Evolutionary conservation across 73 alveolate genomes (phyloP).

Genomic region (Loxodes magnus): DNA sequence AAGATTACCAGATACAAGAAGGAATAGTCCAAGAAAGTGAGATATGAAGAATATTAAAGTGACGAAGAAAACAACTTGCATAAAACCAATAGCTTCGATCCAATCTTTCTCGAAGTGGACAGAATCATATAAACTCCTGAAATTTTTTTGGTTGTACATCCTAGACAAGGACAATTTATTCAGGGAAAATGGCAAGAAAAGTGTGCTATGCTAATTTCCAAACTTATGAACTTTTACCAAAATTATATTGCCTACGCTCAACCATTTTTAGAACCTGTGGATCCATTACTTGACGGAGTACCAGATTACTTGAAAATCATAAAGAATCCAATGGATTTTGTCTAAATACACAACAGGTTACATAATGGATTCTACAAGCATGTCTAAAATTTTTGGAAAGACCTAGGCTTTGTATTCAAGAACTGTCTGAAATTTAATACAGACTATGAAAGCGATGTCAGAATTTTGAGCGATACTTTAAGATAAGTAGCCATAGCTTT

Average conservation of each 20-base stretch:
- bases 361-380: background rate
- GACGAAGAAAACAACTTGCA: too few relatives aligned
- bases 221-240: slow-evolving; percentile 38
- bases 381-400: slow-evolving; percentile 10
- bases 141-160: slow-evolving; percentile 72
- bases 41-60: too few relatives aligned
- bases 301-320: slow-evolving; percentile 18
- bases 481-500: slow-evolving; percentile 48
- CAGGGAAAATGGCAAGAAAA: slow-evolving; percentile 57
- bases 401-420: slow-evolving; percentile 9
- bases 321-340: slow-evolving; percentile 38
- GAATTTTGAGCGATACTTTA: slow-evolving; percentile 54
- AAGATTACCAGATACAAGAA: too few relatives aligned
- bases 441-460: slow-evolving; percentile 24
- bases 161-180: slow-evolving; percentile 50
- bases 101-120: slow-evolving; percentile 31
- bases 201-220: slow-evolving; percentile 14
- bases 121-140: slow-evolving; percentile 41
- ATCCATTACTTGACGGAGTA: slow-evolving; percentile 13
- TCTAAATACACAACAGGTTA: slow-evolving; percentile 7
- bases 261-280: slow-evolving; percentile 39
- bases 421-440: slow-evolving; percentile 25
- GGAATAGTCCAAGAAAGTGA: too few relatives aligned
- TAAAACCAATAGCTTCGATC: too few relatives aligned
- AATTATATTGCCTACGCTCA: slow-evolving; percentile 40